These are phyloP conservation scores for Phytophthora sp. DNA, from an alignment of 352 stramenopile genomes.

Conservation along the genomic window DNA sequence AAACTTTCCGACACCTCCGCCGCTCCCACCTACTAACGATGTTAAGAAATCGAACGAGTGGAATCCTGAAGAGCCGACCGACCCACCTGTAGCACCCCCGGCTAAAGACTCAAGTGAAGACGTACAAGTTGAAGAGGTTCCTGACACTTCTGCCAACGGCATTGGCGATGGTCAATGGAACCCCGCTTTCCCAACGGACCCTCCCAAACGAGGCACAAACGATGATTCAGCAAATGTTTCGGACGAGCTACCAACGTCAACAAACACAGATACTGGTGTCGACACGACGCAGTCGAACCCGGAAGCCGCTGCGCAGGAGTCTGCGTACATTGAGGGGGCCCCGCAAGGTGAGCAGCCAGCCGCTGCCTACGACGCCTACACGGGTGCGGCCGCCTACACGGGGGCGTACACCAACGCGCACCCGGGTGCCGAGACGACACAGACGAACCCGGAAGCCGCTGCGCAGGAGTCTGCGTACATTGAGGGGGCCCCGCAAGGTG, in stretches of 20 bases:
- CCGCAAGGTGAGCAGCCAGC: background rate
- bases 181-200: background rate
- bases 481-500: background rate
- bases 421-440: background rate
- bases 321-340: background rate
- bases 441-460: background rate
- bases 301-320: background rate
- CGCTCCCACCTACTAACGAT: background rate
- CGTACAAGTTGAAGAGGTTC: too few relatives aligned
- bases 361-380: background rate
- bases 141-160: background rate
- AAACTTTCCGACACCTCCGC: conserved; percentile 6
- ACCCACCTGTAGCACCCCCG: background rate
- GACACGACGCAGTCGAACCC: background rate
- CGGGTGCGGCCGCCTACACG: background rate
- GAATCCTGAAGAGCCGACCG: conserved; percentile 9
- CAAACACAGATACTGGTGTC: background rate
- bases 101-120: background rate
- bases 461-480: background rate
- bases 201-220: too few relatives aligned
- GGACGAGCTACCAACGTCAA: background rate
- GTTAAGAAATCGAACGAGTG: background rate
- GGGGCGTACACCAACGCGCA: background rate
- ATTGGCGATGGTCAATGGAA: conserved; percentile 1
- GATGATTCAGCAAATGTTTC: too few relatives aligned